Evolutionary conservation across 345 rosid genomes (phyloP), one percentile per base, ranked within the genome.

Genomic region (Firmiana major): DNA sequence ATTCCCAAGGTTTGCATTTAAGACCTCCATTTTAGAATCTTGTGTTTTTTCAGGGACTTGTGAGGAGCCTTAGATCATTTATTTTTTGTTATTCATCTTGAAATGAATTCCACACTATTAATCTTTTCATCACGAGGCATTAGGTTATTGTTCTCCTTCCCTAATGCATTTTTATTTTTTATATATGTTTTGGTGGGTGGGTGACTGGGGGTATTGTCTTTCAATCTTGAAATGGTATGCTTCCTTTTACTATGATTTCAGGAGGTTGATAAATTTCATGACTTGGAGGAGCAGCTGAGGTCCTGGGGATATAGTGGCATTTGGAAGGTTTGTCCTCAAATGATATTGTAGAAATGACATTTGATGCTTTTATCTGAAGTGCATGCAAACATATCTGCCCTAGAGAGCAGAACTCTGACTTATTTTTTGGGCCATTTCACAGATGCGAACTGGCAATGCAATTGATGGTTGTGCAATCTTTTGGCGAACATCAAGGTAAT

Each of bases 401-500:
- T 55, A 28, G 75, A 48, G 28, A 43, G 57, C 43, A 2, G 28
- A 75, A 55, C 19, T 69, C 59, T 79, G 43, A 76, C 67, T 43
- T 67, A 45, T 45, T 28, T 74, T 24, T 68, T 45, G 38, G 78
- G 46, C 67, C 75, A 36, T 59, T 80, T 70, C 81, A 78, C 85
- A 96, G 99, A 93, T 96, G 99, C 90, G 99, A 77, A 96, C 98
- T 48, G 98, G 98, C 72, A 86, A 80, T 67, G 93, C 99, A 28
- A 75, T 93, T 84, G 99, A 96, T 81, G 99, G 99, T 36, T 96
- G 99, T 90, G 98, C 99, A 75, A 81, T 93, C 65, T 96, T 96
- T 87, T 96, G 99, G 99, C 91, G 87, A 83, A 79, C 89, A 22
- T 90, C 93, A 63, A 92, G 94, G 99, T 92, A 72, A 59, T 51